A percentile compares a stretch with the other conserved stretches of the same genome.
phyloP scores from a whole-genome alignment of 2,329 filamentous ascomycete species.

The Dryadomyces sulphureus region DNA sequence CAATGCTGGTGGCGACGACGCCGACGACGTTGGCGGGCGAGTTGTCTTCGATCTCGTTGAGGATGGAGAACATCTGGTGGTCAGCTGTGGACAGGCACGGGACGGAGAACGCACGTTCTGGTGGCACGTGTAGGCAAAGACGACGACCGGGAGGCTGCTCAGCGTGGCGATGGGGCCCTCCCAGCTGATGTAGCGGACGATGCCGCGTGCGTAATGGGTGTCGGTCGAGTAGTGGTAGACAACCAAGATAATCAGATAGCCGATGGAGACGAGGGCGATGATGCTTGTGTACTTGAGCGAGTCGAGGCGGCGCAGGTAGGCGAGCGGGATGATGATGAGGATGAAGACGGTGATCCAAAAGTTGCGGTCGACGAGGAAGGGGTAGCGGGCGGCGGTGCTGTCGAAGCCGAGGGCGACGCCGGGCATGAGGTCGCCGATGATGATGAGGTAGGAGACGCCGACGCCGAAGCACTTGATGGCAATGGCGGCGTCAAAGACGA shows the following conservation, averaged over 20 bases:
- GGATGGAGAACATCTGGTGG: conserved; percentile 84
- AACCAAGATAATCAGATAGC: conserved; percentile 83
- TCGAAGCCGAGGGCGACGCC: conserved; percentile 77
- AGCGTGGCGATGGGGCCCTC: conserved; percentile 64
- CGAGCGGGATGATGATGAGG: conserved; percentile 87
- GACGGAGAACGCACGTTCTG: conserved; percentile 53
- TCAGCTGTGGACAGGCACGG: not conserved
- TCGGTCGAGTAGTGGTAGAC: conserved; percentile 85
- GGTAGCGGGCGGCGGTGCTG: conserved; percentile 42
- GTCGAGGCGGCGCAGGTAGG: conserved; percentile 80
- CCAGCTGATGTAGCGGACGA: conserved; percentile 62
- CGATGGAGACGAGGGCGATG: conserved; percentile 80
- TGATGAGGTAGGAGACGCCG: conserved; percentile 93
- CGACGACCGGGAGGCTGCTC: conserved; percentile 81
- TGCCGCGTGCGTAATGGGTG: conserved; percentile 55
- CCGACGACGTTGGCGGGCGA: conserved; percentile 60
- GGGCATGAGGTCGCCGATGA: conserved; percentile 97
- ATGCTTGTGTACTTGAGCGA: conserved; percentile 96
- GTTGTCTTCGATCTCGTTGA: conserved; percentile 86
- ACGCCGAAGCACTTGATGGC: conserved; percentile 97
- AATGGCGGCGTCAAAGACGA: conserved; percentile 91
- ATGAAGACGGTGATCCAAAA: conserved; percentile 99
- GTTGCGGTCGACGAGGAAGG: conserved; percentile 74
- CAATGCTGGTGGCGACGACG: conserved; percentile 74
- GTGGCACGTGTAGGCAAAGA: conserved; percentile 99